Conservation (phyloP, 177 flowering plant genomes). For the Vitis hybrid region DNA sequence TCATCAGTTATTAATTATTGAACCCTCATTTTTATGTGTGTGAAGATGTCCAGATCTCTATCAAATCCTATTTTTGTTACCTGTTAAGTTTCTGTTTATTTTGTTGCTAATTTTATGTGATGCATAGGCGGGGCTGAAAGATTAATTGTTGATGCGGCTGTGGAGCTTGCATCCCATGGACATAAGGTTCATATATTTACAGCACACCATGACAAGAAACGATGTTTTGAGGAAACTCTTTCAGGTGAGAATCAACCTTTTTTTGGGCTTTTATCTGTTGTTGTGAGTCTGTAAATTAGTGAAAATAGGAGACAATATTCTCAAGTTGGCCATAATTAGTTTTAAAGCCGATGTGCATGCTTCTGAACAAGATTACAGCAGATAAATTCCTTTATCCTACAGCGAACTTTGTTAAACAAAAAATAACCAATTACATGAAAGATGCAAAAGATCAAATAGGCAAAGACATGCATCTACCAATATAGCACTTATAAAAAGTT, state of each 20-base stretch:
- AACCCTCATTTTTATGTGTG: neutral
- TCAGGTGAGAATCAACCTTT: conserved; percentile 42
- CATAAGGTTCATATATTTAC: conserved; percentile 91
- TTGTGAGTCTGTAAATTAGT: too few species aligned
- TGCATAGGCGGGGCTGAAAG: conserved; percentile 95
- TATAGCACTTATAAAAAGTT: too few species aligned
- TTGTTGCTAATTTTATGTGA: neutral
- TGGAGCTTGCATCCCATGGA: conserved; percentile 74
- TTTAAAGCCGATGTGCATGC: too few species aligned
- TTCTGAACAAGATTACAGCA: too few species aligned
- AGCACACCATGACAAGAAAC: conserved; percentile 79
- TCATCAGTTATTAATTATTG: neutral
- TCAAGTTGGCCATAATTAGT: too few species aligned
- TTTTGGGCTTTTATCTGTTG: neutral
- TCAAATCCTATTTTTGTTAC: neutral
- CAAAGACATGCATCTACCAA: too few species aligned
- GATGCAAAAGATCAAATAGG: too few species aligned
- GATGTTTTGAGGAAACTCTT: conserved; percentile 97
- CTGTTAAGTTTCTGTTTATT: neutral
- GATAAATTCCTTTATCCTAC: too few species aligned
- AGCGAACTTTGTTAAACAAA: too few species aligned
- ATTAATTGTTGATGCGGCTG: conserved; percentile 91
- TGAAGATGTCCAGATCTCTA: neutral
- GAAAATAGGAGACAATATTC: too few species aligned
- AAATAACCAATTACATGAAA: too few species aligned